Evolutionary conservation across 306 rosid species (phyloP).

Genomic region (Lagenaria siceraria): DNA sequence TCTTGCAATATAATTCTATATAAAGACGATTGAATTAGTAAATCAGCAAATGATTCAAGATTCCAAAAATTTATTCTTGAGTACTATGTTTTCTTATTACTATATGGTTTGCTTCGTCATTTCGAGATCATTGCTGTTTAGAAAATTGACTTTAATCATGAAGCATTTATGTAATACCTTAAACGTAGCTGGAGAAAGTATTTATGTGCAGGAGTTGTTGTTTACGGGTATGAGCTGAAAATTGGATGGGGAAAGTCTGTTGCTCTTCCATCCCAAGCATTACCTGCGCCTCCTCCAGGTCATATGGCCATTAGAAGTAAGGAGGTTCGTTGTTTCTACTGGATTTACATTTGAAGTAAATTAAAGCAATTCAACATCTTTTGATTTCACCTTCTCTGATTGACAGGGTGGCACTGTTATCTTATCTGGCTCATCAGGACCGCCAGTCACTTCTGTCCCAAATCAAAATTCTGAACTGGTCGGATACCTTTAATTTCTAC

Average conservation of each 20-base stretch:
- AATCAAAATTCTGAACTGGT: slow-evolving; percentile 97
- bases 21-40: not conserved
- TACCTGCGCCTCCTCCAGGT: slow-evolving; percentile 99
- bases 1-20: not conserved
- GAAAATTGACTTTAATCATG: not conserved
- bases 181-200: not conserved
- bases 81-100: not conserved
- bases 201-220: slow-evolving; percentile 79
- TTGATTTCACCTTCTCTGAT: slow-evolving; percentile 14
- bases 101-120: not conserved
- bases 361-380: not conserved
- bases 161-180: not conserved
- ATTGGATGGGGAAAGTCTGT: slow-evolving; percentile 99
- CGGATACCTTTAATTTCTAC: not conserved
- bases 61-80: not conserved
- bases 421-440: slow-evolving; percentile 97
- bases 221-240: slow-evolving; percentile 95
- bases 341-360: not conserved
- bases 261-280: slow-evolving; percentile 93
- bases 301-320: slow-evolving; percentile 99
- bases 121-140: not conserved
- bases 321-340: slow-evolving; percentile 47
- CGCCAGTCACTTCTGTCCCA: slow-evolving; percentile 87
- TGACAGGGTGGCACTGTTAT: slow-evolving; percentile 89
- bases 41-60: not conserved